Percentiles rank a stretch among this genome's conserved stretches.
These are phyloP conservation scores for Santalum album DNA, from an alignment of 164 flowering plant genomes.

Conservation along the genomic window DNA sequence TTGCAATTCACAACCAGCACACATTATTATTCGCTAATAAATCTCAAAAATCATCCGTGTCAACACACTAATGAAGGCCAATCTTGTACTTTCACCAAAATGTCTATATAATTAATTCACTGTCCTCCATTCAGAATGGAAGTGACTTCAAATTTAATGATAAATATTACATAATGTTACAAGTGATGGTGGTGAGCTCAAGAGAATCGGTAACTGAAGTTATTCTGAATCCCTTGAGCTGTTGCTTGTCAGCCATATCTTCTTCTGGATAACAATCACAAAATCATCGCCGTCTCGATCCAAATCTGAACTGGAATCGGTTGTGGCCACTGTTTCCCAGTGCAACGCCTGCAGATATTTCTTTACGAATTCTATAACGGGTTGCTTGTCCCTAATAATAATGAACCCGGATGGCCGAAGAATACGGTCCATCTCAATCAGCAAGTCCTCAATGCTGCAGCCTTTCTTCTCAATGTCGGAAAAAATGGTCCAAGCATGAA, in stretches of 20 bases:
- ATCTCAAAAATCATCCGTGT: no score
- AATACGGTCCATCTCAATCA: conserved; percentile 38
- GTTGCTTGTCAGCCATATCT: conserved; percentile 30
- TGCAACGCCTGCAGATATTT: conserved; percentile 27
- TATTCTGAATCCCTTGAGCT: conserved; percentile 27
- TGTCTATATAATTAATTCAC: no score
- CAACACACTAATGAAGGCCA: no score
- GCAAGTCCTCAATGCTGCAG: conserved; percentile 30
- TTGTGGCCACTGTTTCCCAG: conserved; percentile 33
- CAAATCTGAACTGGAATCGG: conserved; percentile 19
- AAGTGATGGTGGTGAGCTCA: no score
- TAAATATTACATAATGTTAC: no score
- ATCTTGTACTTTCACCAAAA: no score
- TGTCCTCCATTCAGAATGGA: no score
- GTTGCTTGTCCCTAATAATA: conserved; percentile 28
- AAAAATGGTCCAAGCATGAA: conserved; percentile 34
- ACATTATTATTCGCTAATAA: no score
- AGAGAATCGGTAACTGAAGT: neutral
- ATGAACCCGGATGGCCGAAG: conserved; percentile 34
- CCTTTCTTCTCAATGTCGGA: conserved; percentile 32
- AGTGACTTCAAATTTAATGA: no score
- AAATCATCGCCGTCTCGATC: conserved; percentile 22
- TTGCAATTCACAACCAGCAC: no score
- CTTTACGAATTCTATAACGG: conserved; percentile 25
- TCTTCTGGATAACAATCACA: conserved; percentile 31